Conservation (phyloP, 2,329 filamentous ascomycete genomes). For the Fusarium sp. region DNA sequence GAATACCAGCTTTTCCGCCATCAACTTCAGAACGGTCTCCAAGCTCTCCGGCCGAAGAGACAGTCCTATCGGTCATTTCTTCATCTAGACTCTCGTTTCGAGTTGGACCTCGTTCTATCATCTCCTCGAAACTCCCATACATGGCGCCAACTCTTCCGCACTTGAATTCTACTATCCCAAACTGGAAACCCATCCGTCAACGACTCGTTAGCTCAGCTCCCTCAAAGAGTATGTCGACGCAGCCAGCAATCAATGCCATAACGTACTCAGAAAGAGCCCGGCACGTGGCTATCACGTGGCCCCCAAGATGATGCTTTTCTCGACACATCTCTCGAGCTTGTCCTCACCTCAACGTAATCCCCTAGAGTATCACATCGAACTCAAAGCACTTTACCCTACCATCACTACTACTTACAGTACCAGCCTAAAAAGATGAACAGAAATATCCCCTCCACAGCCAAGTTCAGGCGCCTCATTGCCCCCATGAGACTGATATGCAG, state of each 20-base stretch:
- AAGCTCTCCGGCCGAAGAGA: neutral
- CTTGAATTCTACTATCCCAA: neutral
- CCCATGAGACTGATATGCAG: neutral
- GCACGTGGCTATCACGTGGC: neutral
- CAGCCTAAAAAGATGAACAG: neutral
- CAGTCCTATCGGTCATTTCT: neutral
- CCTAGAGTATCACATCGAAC: neutral
- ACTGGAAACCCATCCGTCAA: neutral
- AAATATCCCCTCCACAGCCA: neutral
- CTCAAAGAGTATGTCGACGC: neutral
- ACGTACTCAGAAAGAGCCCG: neutral
- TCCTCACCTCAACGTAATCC: neutral
- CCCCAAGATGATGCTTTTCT: neutral
- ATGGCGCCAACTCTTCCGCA: neutral
- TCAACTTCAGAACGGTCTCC: neutral
- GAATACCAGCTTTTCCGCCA: neutral
- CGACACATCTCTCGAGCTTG: neutral
- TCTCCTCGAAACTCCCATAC: neutral
- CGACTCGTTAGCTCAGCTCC: neutral
- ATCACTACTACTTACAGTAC: neutral
- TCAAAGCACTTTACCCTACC: neutral
- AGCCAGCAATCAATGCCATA: conserved; percentile 7
- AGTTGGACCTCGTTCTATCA: neutral
- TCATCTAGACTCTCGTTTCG: neutral
- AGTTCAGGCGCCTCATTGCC: neutral